phyloP scores from a whole-genome alignment of 2,329 filamentous ascomycete species.

The Arthrobotrys pseudoclavata region DNA sequence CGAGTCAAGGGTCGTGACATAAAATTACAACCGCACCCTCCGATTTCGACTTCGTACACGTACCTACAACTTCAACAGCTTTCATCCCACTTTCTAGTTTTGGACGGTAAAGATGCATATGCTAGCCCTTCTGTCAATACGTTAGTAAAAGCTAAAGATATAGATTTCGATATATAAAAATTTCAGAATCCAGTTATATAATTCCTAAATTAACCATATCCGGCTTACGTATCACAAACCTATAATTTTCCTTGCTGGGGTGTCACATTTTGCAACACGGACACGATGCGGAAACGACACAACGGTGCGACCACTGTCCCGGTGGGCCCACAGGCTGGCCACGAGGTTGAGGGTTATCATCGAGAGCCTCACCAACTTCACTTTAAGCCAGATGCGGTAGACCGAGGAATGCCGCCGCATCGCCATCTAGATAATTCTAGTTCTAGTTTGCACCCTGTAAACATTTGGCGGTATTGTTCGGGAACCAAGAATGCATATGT shows the following conservation, averaged over 20 bases:
- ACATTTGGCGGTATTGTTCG: slow-evolving; percentile 35
- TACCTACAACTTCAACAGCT: not conserved
- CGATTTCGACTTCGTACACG: slow-evolving; percentile 1
- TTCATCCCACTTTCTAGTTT: slow-evolving; percentile 22
- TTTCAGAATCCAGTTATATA: slow-evolving; percentile 24
- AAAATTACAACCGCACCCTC: slow-evolving; percentile 11
- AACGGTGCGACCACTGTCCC: slow-evolving; percentile 25
- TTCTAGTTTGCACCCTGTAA: slow-evolving; percentile 15
- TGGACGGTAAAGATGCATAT: slow-evolving; percentile 38
- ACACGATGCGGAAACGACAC: slow-evolving; percentile 48
- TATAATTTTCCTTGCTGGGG: slow-evolving; percentile 11
- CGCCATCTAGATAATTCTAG: slow-evolving; percentile 13
- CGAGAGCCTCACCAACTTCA: slow-evolving; percentile 14
- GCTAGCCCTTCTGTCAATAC: slow-evolving; percentile 2
- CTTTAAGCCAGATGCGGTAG: slow-evolving; percentile 32
- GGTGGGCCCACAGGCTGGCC: slow-evolving; percentile 14
- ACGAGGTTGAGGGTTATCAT: slow-evolving; percentile 17
- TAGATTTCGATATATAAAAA: slow-evolving; percentile 20
- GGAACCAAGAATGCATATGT: slow-evolving; percentile 34
- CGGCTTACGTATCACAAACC: slow-evolving; percentile 21
- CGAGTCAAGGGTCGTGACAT: slow-evolving; percentile 1
- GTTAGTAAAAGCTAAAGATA: slow-evolving; percentile 34
- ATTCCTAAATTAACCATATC: slow-evolving; percentile 19
- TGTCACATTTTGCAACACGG: slow-evolving; percentile 9
- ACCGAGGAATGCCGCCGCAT: slow-evolving; percentile 13